Base-by-base conservation (phyloP, 2,329 filamentous ascomycete genomes). In the Diaporthe citri region DNA sequence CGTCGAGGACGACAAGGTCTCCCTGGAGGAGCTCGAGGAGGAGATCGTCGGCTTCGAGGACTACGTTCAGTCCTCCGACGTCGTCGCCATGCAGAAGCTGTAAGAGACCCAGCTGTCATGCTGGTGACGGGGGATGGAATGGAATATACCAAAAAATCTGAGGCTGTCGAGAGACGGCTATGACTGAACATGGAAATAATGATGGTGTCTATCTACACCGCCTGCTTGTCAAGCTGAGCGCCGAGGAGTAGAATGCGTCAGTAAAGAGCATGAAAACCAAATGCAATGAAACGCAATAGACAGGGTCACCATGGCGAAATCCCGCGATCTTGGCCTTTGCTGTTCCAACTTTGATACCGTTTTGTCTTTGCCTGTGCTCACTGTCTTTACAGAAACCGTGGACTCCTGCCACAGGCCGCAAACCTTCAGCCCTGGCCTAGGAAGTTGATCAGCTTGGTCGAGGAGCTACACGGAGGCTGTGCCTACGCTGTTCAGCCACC, bases 1-100 rank as follows among this genome's bases (percentile, higher is more conserved):
- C 81, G 89, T 98, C 79, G 97, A 98, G 90, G 97, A 99, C 85
- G 96, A 98, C 80, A 98, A 98, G 92, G 86, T 99, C 84, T 96
- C 94, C 79, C 85, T 94, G 79, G 91, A 93, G 80, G 96, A 98
- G 78, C 93, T 99, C 80, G 92, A 98, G 90, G 92, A 95, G 84
- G 82, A 94, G 89, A 97, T 98, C 82, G 78, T 84, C 83, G 94
- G 91, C 80, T 91, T 96, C 82, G 97, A 98, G 89, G 97, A 99
- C 85, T 93, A 95, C 86, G 95, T 99, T 83, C 97, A 99, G 92
- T 98, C 95, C 80, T 93, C 93, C 81, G 97, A 98, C 86, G 85
- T 98, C 83, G 93, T 88, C 86, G 94, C 95, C 84, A 97, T 97
- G 95, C 93, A 95, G 90, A 97, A 97, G 90, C 89, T 96, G 88